phyloP scores from a whole-genome alignment of 345 rosid species.

The Hypericum perforatum region DNA sequence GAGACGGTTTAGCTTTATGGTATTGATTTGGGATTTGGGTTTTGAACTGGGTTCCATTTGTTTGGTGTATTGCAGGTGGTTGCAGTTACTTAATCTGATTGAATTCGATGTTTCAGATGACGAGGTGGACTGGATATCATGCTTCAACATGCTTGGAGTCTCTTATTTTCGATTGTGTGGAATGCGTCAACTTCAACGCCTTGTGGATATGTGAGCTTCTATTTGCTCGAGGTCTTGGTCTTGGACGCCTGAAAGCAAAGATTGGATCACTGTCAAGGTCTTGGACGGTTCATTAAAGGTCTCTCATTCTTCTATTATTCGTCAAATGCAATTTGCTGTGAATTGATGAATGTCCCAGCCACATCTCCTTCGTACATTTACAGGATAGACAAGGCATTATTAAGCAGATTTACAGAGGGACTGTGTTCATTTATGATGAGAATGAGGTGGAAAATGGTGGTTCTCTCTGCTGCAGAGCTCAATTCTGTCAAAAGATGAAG shows the following conservation, averaged over 20 bases:
- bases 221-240: too few species aligned
- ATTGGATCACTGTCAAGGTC: constrained; percentile 63
- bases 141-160: constrained; percentile 53
- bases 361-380: constrained; percentile 16
- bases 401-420: constrained; percentile 79
- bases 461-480: constrained; percentile 68
- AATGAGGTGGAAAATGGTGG: constrained; percentile 77
- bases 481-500: constrained; percentile 68
- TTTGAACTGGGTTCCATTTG: neutral
- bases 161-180: constrained; percentile 61
- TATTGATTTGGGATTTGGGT: neutral
- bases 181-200: constrained; percentile 3
- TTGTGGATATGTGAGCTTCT: too few species aligned
- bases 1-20: constrained; percentile 6
- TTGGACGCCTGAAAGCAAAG: too few species aligned
- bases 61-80: constrained; percentile 34
- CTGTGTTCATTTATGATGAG: constrained; percentile 55
- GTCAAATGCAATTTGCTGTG: neutral
- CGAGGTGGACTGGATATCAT: constrained; percentile 70
- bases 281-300: constrained; percentile 82
- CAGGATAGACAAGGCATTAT: constrained; percentile 86
- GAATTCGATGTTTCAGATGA: constrained; percentile 61
- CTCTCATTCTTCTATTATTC: constrained; percentile 5
- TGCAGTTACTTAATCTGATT: constrained; percentile 63
- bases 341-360: neutral